Conservation (phyloP, 768 basidiomycete species). For the Hemileccinum impolitum region DNA sequence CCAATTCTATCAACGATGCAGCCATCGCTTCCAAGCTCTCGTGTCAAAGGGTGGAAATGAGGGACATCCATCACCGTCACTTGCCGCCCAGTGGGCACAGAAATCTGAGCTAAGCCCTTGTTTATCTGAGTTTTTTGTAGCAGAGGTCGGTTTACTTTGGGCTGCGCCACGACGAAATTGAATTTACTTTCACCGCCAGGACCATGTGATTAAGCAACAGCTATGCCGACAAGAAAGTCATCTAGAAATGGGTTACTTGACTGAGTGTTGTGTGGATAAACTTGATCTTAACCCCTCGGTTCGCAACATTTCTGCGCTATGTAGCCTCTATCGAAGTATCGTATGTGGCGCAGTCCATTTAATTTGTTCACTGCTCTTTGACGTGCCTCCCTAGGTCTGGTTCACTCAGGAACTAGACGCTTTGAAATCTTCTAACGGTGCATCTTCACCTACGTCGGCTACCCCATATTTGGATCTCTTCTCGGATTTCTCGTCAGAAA, state of each 20-base stretch:
- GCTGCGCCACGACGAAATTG: background rate
- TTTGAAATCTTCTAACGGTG: conserved; percentile 57
- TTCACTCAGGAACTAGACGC: conserved; percentile 69
- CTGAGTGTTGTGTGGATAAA: conserved; percentile 43
- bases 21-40: conserved; percentile 78
- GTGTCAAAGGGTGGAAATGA: conserved; percentile 43
- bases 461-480: conserved; percentile 44
- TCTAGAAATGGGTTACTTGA: conserved; percentile 68
- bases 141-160: conserved; percentile 42
- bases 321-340: conserved; percentile 81
- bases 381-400: conserved; percentile 60
- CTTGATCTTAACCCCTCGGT: too few species aligned
- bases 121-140: conserved; percentile 59
- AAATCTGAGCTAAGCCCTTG: conserved; percentile 73
- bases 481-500: conserved; percentile 41
- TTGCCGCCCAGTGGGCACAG: conserved; percentile 83
- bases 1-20: conserved; percentile 94
- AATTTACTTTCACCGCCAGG: conserved; percentile 29
- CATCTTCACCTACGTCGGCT: conserved; percentile 49
- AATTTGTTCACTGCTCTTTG: conserved; percentile 4
- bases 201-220: conserved; percentile 44
- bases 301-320: conserved; percentile 71
- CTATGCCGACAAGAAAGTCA: too few species aligned
- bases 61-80: conserved; percentile 45
- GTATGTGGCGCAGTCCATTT: conserved; percentile 43